Base-by-base conservation (phyloP, 2,329 filamentous ascomycete species). In the Stemphylium beticola region DNA sequence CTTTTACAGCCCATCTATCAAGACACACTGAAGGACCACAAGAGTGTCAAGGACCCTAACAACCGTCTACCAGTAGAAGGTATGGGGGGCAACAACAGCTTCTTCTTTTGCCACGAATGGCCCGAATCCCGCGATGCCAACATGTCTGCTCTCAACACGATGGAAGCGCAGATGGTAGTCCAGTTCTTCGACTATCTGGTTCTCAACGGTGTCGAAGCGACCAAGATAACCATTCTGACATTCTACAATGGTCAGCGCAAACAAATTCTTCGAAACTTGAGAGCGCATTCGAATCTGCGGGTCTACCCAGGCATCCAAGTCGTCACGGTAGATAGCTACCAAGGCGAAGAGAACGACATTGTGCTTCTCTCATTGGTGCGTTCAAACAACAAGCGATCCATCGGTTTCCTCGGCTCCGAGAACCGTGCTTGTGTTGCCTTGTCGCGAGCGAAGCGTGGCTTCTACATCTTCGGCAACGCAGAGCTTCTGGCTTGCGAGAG, bases 211-310 rank as follows among this genome's bases (percentile, higher is more conserved):
- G 76, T 88, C 1, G 64, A 77, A 0, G 71, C 83, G 0, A 71
- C 76, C 0, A 80, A 87, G 5, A 92, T 96, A 51, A 96, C 92
- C 0, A 79, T 96, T 3, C 75, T 97, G 44, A 93, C 92, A 0
- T 96, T 95, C 68, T 97, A 96, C 78, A 91, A 90, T 38, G 92
- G 90, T 0, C 93, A 97, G 68, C 82, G 88, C 39, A 89, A 88
- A 61, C 76, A 81, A 2, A 81, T 96, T 2, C 65, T 86, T 0
- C 79, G 77, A 12, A 72, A 76, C 5, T 72, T 88, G 3, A 73
- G 75, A 10, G 60, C 66, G 0, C 74, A 81, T 53, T 67, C 69
- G 1, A 78, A 80, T 45, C 76, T 86, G 0, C 45, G 53, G 4
- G 52, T 18, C 15, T 55, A 55, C 4, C 26, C 17, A 0, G 29